Evolutionary conservation across 2,329 filamentous ascomycete species (phyloP).

Genomic region (Lecanicillium sp.): DNA sequence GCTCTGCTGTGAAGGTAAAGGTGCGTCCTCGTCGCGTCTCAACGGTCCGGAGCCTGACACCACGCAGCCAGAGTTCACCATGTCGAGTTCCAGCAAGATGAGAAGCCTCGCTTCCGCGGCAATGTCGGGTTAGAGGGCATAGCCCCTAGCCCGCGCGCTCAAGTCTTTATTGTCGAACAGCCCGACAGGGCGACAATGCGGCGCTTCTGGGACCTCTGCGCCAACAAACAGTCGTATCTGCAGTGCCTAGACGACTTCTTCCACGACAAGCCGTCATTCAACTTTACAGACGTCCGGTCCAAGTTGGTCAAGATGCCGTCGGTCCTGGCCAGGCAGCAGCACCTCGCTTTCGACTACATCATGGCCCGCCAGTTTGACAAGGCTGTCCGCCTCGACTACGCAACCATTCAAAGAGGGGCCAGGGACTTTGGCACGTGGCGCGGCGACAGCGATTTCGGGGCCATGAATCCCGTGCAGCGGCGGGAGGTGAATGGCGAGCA

Average conservation of each 20-base stretch:
- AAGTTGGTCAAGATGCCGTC: constrained; percentile 6
- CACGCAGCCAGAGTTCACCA: constrained; percentile 4
- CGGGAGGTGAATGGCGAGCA: constrained; percentile 1
- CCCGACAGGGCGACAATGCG: constrained; percentile 3
- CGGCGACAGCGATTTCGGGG: constrained; percentile 7
- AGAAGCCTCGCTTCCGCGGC: constrained; percentile 3
- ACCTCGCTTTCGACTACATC: constrained; percentile 6
- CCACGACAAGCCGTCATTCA: constrained; percentile 8
- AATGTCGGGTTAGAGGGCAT: constrained; percentile 1
- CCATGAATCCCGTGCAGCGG: constrained; percentile 11
- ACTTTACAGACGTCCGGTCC: constrained; percentile 4
- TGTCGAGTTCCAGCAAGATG: constrained; percentile 2
- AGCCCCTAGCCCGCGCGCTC: neutral
- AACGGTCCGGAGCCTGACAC: neutral
- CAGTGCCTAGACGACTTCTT: constrained; percentile 8
- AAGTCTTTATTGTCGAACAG: constrained; percentile 7
- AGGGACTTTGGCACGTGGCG: constrained; percentile 7
- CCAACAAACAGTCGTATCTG: constrained; percentile 1
- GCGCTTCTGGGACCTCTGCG: neutral
- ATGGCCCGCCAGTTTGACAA: constrained; percentile 9
- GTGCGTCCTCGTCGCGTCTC: neutral
- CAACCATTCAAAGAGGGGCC: constrained; percentile 5
- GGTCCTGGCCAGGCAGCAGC: constrained; percentile 4
- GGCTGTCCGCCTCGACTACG: constrained; percentile 5
- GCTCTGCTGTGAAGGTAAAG: constrained; percentile 1